Evolutionary conservation across 2,329 filamentous ascomycete genomes (phyloP), one percentile per base, ranked within the genome.

Genomic region (Cryphonectria carpinicola): DNA sequence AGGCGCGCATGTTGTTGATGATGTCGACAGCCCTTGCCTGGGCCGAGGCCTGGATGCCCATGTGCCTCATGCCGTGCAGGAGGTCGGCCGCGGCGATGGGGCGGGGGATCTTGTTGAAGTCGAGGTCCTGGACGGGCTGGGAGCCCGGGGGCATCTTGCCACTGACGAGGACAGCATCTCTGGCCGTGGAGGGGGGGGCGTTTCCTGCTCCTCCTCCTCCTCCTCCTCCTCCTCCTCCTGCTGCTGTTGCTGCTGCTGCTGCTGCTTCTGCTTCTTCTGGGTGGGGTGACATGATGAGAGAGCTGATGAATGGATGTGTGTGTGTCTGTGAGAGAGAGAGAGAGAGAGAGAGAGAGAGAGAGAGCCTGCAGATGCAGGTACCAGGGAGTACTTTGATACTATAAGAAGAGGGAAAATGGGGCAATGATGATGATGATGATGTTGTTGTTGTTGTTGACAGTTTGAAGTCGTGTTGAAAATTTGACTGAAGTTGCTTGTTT

Each of bases 1-100:
- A 98, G 70, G 88, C 87, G 78, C 94, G 88, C 96, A 99, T 99
- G 73, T 93, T 90, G 78, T 99, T 96, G 80, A 99, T 94, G 78
- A 98, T 97, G 71, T 92, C 88, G 73, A 96, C 90, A 17, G 95
- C 96, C 78, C 97, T 93, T 46, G 91, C 92, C 75, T 98, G 91
- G 28, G 93, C 91, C 41, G 86, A 86, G 19, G 87, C 87, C 74
- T 88, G 86, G 75, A 89, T 89, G 85, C 95, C 96, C 92, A 97
- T 98, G 80, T 90, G 86, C 68, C 88, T 88, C 91, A 98, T 96
- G 72, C 91, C 91, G 69, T 90, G 85, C 35, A 96, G 87, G 74
- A 99, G 86, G 79, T 98, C 93, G 46, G 94, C 92, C 67, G 93
- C 95, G 0, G 94, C 97, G 78, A 98, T 92, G 73, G 91, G 88